Base-by-base conservation (phyloP, 1,284 basidiomycete genomes). In the Golubevia pallescens region DNA sequence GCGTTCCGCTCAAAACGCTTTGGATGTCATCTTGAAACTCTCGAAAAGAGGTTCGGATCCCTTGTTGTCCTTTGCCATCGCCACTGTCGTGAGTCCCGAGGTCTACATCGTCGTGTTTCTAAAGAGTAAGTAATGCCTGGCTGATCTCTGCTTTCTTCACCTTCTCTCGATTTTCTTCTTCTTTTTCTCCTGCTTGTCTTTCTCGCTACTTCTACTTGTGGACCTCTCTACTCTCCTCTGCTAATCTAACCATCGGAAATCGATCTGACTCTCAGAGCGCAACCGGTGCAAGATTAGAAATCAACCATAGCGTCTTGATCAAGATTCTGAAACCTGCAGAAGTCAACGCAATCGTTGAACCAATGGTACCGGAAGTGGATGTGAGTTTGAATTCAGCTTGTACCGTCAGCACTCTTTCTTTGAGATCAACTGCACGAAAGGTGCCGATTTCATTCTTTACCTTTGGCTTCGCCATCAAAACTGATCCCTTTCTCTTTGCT, bases 221-320 rank as follows among this genome's bases (percentile, higher is more conserved):
- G n/a, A n/a, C n/a, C n/a, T n/a, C n/a, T n/a, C n/a, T n/a, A n/a
- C n/a, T n/a, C n/a, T n/a, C n/a, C n/a, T n/a, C n/a, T n/a, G n/a
- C n/a, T n/a, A n/a, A n/a, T n/a, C n/a, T n/a, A n/a, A n/a, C n/a
- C n/a, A n/a, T n/a, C n/a, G 34, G 34, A 38, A 38, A 38, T 5
- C 34, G 3, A 10, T 38, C 34, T 38, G 34, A 38, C 34, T 38
- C 34, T 4, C 34, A 38, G 34, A 38, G 34, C 34, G 3, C 34
- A 10, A 38, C 34, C 24, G 75, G 75, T 2, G 71, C 67, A 51
- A 68, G 71, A 58, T 61, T 77, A 5, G 77, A 77, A 32, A 70
- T 79, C 62, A 66, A 70, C n/a, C 77, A 79, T 52, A 75, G 77
- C 34, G 75, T 79, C 24, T 62, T 77, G n/a, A 77, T 79, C 68